Evolutionary conservation across 805 yeast species (phyloP).

Genomic region (Nakazawaea siamensis): DNA sequence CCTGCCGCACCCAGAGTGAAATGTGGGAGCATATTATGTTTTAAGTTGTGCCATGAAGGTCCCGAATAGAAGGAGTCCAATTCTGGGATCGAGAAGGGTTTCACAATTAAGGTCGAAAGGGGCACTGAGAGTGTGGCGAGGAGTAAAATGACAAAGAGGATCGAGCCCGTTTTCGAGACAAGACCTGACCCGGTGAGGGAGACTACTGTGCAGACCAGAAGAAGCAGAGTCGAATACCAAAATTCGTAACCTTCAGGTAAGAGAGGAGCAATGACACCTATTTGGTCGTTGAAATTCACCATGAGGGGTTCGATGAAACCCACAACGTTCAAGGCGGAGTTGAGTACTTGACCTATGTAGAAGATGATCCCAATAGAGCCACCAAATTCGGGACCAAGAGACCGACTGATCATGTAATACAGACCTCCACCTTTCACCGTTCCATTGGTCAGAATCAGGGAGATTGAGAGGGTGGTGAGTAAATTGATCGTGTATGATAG

Average conservation of each 20-base stretch:
- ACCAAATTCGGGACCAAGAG: constrained; percentile 96
- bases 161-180: constrained; percentile 76
- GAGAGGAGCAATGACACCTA: constrained; percentile 46
- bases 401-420: constrained; percentile 91
- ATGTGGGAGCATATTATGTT: constrained; percentile 62
- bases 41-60: constrained; percentile 56
- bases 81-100: constrained; percentile 51
- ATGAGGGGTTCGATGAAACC: constrained; percentile 90
- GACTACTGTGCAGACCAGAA: constrained; percentile 64
- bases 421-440: constrained; percentile 98
- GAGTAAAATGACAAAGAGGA: constrained; percentile 58
- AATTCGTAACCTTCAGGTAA: constrained; percentile 64
- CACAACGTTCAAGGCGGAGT: constrained; percentile 87
- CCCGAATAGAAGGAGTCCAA: constrained; percentile 58
- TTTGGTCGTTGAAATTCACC: constrained; percentile 59
- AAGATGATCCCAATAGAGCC: constrained; percentile 95
- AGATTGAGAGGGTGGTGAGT: constrained; percentile 80
- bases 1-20: constrained; percentile 94
- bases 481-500: constrained; percentile 76
- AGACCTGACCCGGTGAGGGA: constrained; percentile 75
- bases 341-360: constrained; percentile 88
- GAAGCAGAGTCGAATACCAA: constrained; percentile 59
- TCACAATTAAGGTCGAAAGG: constrained; percentile 56
- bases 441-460: constrained; percentile 97
- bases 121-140: constrained; percentile 79